Evolutionary conservation across 1,284 basidiomycete species (phyloP).

Genomic region (Hemileia vastatrix): DNA sequence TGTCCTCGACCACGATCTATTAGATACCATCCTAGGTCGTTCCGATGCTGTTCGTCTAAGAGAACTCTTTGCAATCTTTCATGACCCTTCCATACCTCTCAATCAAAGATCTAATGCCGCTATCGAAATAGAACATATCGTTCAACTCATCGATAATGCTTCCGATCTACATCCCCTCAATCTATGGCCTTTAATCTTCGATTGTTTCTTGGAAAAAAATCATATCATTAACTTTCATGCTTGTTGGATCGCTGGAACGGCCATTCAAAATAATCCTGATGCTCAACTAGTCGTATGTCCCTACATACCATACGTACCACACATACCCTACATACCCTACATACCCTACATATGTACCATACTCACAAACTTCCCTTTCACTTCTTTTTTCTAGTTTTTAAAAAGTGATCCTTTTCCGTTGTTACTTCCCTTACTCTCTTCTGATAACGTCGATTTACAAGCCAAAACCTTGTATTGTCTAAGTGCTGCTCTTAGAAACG

Average conservation of each 20-base stretch:
- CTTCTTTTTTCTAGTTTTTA: constrained; percentile 16
- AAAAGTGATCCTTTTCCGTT: constrained; percentile 18
- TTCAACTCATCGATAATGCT: constrained; percentile 21
- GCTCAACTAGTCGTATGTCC: constrained; percentile 16
- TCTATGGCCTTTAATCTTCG: neutral
- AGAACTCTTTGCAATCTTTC: constrained; percentile 10
- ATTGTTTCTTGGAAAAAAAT: neutral
- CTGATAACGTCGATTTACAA: constrained; percentile 1
- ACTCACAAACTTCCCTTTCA: no score
- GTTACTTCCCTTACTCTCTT: constrained; percentile 8
- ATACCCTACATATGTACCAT: neutral
- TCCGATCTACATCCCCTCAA: constrained; percentile 4
- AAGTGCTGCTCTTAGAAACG: constrained; percentile 16
- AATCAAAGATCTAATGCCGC: constrained; percentile 10
- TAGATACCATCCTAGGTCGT: constrained; percentile 17
- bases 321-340: neutral
- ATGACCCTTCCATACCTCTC: neutral
- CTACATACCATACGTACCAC: neutral
- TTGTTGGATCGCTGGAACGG: constrained; percentile 23
- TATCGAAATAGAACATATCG: constrained; percentile 13
- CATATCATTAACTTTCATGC: constrained; percentile 20
- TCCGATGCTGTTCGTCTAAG: constrained; percentile 15
- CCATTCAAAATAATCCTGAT: constrained; percentile 23
- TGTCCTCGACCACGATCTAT: constrained; percentile 6
- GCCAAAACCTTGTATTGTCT: constrained; percentile 22